Base-by-base conservation (phyloP, 306 rosid species). In the Morella rubra region DNA sequence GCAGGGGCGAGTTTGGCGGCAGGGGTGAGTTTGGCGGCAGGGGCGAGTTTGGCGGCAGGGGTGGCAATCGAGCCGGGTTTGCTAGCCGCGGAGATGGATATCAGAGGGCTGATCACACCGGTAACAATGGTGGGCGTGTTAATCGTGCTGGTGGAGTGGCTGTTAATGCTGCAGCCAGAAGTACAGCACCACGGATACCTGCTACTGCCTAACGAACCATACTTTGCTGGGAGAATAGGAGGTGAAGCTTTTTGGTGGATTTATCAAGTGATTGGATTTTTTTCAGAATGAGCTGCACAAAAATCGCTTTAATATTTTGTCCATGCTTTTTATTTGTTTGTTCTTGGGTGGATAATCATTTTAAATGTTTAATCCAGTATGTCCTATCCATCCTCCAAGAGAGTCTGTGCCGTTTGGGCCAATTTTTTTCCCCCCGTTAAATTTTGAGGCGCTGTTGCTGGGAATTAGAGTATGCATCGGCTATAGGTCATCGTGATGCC, bases 61-160 rank as follows among this genome's bases (percentile, higher is more conserved):
- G 78, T 67, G 86, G 90, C 56, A 85, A 73, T 56, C 80, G 87
- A 20, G 94, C 87, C 73, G 92, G 88, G 32, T 77, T 81, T 74
- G 65, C 85, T 7, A 78, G 42, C 59, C 93, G 89, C 53, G 93
- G 93, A 47, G 90, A 90, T 15, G 93, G 93, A 47, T 87, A 77
- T 77, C 92, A 87, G 72, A 81, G 93, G 78, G 72, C 69, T 44
- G 93, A 92, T 59, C 86, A 81, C 6, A 24, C 61, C 58, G 92
- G 80, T 78, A 32, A 74, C 44, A 68, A 56, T 44, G 84, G 86
- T 73, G 90, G 90, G 18, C 90, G 93, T 10, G 58, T 70, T 58
- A 87, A 79, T 81, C 93, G 90, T 15, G 65, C 83, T 56, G 86
- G 88, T 22, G 96, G 85, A 42, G 45, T 85, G 27, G 65, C 82